A percentile compares a stretch with the other conserved stretches of the same genome.
phyloP scores from a whole-genome alignment of 1,139 yeast genomes.

The Sugiyamaella japonica region DNA sequence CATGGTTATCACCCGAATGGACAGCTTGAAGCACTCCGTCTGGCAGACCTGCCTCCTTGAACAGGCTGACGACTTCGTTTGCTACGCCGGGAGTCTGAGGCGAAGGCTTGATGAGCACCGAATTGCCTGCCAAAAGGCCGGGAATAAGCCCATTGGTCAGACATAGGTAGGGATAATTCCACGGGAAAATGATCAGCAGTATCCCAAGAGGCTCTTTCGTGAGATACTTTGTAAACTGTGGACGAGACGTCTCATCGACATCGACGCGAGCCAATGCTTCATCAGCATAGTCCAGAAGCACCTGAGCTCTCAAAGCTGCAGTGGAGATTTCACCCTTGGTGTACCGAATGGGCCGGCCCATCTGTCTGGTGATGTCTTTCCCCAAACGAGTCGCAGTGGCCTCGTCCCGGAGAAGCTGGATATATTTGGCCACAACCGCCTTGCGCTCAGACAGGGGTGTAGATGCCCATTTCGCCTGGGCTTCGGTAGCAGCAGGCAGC shows the following conservation, averaged over 20 bases:
- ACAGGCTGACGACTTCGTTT: constrained; percentile 59
- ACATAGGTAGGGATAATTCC: constrained; percentile 85
- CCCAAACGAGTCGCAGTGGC: constrained; percentile 33
- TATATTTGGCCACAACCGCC: constrained; percentile 34
- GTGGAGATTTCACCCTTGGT: constrained; percentile 41
- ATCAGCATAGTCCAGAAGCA: constrained; percentile 38
- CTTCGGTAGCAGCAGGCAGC: constrained; percentile 33
- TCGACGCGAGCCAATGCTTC: constrained; percentile 38
- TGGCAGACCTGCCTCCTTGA: constrained; percentile 75
- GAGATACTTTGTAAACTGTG: constrained; percentile 47
- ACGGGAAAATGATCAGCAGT: constrained; percentile 81
- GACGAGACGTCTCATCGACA: constrained; percentile 35
- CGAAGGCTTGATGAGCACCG: constrained; percentile 77
- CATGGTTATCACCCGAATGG: constrained; percentile 58
- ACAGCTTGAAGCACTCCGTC: constrained; percentile 75
- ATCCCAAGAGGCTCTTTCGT: constrained; percentile 71
- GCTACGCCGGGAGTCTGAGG: constrained; percentile 84
- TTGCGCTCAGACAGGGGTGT: constrained; percentile 36
- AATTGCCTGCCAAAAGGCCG: constrained; percentile 79
- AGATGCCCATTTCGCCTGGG: constrained; percentile 37
- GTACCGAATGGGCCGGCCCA: constrained; percentile 43
- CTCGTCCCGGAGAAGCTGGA: constrained; percentile 35
- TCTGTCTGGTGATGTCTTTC: constrained; percentile 39
- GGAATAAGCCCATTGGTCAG: constrained; percentile 83
- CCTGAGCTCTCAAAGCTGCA: constrained; percentile 38